phyloP scores from a whole-genome alignment of 768 basidiomycete genomes.

The Trametopsis cervina region DNA sequence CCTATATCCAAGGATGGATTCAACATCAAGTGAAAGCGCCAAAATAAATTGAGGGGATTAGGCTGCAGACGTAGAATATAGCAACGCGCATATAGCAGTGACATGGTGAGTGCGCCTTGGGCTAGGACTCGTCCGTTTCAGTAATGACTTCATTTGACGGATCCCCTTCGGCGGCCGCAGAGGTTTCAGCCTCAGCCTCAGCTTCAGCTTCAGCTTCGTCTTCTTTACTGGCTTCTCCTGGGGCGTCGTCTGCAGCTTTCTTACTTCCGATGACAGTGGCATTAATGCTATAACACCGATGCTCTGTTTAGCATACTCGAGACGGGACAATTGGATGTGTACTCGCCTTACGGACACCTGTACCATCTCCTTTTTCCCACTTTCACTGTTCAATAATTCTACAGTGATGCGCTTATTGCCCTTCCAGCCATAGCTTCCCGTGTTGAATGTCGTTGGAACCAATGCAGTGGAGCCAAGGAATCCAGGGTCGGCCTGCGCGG shows the following conservation, averaged over 20 bases:
- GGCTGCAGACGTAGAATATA: no score
- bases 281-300: slow-evolving; percentile 51
- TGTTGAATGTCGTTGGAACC: slow-evolving; percentile 53
- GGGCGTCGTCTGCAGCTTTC: slow-evolving; percentile 32
- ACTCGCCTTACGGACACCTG: slow-evolving; percentile 71
- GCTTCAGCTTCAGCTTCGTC: slow-evolving; percentile 2
- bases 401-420: slow-evolving; percentile 61
- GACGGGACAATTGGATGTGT: neutral
- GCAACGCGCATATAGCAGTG: no score
- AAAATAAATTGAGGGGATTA: no score
- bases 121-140: no score
- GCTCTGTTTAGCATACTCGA: neutral
- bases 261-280: slow-evolving; percentile 73
- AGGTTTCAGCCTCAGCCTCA: neutral
- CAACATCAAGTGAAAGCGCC: no score
- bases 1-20: no score
- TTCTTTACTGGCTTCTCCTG: slow-evolving; percentile 16
- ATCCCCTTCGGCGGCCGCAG: no score
- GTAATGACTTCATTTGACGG: no score
- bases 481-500: slow-evolving; percentile 46
- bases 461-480: slow-evolving; percentile 52
- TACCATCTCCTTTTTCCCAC: slow-evolving; percentile 54
- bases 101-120: no score
- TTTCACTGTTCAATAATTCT: slow-evolving; percentile 47
- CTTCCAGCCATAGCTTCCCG: slow-evolving; percentile 85